phyloP scores from a whole-genome alignment of 116 monocot species.

The Zostera marina region DNA sequence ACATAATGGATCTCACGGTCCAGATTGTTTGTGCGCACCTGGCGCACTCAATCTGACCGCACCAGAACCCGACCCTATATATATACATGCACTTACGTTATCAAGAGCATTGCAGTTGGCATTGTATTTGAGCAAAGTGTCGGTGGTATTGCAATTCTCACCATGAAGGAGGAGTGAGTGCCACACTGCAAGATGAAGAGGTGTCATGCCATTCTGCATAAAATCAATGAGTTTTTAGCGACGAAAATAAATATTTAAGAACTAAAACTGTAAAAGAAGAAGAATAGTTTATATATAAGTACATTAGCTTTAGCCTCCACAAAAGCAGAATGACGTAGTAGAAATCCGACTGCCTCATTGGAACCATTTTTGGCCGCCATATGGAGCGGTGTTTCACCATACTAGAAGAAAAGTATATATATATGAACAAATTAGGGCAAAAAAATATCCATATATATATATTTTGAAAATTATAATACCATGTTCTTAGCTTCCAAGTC shows the following conservation, averaged over 20 bases:
- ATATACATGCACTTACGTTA: neutral
- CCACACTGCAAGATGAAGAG: conserved; percentile 89
- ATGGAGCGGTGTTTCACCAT: conserved; percentile 92
- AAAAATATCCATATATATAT: neutral
- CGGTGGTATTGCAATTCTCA: conserved; percentile 38
- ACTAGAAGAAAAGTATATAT: conserved; percentile 19
- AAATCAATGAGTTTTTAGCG: no score
- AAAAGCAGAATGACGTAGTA: conserved; percentile 46
- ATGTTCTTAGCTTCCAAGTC: conserved; percentile 82
- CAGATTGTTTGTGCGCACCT: no score
- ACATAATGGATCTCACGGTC: no score
- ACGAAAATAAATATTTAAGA: no score
- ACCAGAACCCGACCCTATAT: no score
- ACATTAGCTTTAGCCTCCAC: conserved; percentile 76
- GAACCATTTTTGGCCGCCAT: conserved; percentile 90
- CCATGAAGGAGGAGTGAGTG: conserved; percentile 31
- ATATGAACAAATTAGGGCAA: no score
- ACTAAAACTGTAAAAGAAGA: no score
- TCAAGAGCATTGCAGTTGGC: conserved; percentile 34
- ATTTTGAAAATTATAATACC: conserved; percentile 18
- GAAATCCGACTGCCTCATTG: conserved; percentile 36
- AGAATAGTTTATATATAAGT: no score
- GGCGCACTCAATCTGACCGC: no score
- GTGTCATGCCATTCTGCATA: conserved; percentile 93
- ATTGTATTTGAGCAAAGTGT: conserved; percentile 44